Base-by-base conservation (phyloP, 345 rosid species). In the Viola odorata region DNA sequence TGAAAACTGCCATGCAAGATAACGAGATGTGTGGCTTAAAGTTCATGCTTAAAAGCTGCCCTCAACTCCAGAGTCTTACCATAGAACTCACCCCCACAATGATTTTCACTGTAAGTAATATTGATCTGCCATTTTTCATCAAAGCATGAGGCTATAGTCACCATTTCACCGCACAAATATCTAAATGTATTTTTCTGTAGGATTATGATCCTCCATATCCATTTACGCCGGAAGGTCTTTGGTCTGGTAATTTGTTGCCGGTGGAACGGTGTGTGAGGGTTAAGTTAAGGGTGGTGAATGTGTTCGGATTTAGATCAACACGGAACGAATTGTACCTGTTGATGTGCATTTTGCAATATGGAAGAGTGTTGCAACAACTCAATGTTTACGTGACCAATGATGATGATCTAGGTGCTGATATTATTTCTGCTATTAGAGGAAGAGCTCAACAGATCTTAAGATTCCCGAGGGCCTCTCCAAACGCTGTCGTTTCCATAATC, bases 31-130 rank as follows among this genome's bases (percentile, higher is more conserved):
- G 44, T 12, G 91, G 88, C 5, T 69, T 81, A 11, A 68, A 47
- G 8, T 64, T 82, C 55, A 67, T 85, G 68, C 58, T 80, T 0
- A 15, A 54, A 0, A 77, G 81, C n/a, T 79, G 75, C n/a, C 80
- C 64, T 1, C 0, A 8, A 0, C 45, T 82, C 2, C 65, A 76
- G 37, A 73, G 59, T 11, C 80, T 85, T 13, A 79, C 78, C 5
- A 38, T 82, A 37, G 73, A 78, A 37, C 57, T 71, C 16, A 65
- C 41, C 47, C 53, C 72, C 12, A 54, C 47, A 15, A 61, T 14
- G 13, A 55, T 50, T 63, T 39, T 81, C 7, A n/a, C 41, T 5
- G 91, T 79, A 59, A 69, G 71, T 64, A 39, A 12, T 6, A 5
- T 12, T 37, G 12, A 3, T 45, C 50, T 41, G 5, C 9, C 9